Base-by-base conservation (phyloP, 495 filamentous ascomycete species). In the Penicillium egyptiacum region DNA sequence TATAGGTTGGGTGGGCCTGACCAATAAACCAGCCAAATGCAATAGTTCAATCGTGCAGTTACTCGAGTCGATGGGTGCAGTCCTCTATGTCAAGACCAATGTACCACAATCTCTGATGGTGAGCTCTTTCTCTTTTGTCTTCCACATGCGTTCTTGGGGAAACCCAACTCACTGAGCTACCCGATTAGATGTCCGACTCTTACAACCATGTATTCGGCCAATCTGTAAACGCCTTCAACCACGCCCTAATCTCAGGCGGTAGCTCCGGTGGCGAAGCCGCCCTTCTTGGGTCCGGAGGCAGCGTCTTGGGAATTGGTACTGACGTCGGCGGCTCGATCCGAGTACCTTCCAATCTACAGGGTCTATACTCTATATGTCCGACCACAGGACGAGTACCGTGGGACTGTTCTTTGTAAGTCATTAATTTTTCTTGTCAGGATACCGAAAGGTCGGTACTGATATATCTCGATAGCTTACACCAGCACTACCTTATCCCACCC, bases 271-370 rank as follows among this genome's bases (percentile, higher is more conserved):
- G 87, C 33, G 86, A 90, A 64, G 82, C 77, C 9, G 83, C 86
- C 0, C 70, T 89, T 4, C 53, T 88, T 22, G 82, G 74, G 0
- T 62, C 81, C 7, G 63, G 79, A 12, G 86, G 85, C 1, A 82
- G 78, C 28, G 68, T 79, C 31, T 63, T 88, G 1, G 87, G 87
- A 1, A 81, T 89, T 31, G 86, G 85, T 0, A 84, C 83, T 3
- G 87, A 89, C 60, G 83, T 89, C 52, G 87, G 75, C 26, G 86
- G 86, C 3, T 87, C 82, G 0, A 85, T 88, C 41, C 74, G 85
- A 5, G 72, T 74, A 19, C 88, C 88, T 1, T 83, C 86, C 1
- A 81, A 78, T n/a, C 77, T 82, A 48, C 78, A 83, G 46, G 86
- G 83, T 9, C 42, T 90, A 0, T 90, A 81, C 63, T 85, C 84